phyloP scores from a whole-genome alignment of 129 eudicot genomes.

The Flaveria robusta region DNA sequence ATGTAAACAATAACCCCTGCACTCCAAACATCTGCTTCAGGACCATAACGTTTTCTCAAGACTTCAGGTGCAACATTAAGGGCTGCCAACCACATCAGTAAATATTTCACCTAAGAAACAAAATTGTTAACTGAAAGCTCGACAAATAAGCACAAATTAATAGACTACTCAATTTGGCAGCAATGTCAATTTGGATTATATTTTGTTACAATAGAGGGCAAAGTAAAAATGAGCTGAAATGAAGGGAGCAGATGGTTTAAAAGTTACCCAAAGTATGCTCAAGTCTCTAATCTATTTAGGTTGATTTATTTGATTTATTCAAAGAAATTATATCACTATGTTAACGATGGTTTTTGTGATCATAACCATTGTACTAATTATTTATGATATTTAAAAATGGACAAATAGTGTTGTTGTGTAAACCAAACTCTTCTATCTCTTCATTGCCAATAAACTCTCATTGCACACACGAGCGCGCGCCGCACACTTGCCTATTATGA shows the following conservation, averaged over 20 bases:
- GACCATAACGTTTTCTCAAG: slow-evolving; percentile 80
- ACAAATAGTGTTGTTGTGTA: background rate
- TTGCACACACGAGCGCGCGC: background rate
- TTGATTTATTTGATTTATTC: background rate
- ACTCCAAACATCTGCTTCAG: slow-evolving; percentile 97
- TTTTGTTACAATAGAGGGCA: background rate
- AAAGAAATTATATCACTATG: background rate
- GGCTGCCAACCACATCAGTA: slow-evolving; percentile 90
- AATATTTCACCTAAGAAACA: slow-evolving; percentile 64
- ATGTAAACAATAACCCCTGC: slow-evolving; percentile 90
- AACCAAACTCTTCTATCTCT: background rate
- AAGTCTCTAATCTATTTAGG: background rate
- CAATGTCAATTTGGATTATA: background rate
- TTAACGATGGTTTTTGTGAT: background rate
- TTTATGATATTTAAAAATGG: background rate
- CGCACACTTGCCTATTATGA: background rate
- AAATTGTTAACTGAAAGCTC: background rate
- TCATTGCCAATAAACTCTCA: background rate
- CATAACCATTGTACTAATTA: background rate
- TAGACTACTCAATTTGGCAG: slow-evolving; percentile 8
- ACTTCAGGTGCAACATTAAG: slow-evolving; percentile 98
- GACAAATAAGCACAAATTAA: background rate
- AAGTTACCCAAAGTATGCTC: background rate
- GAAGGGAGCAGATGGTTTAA: background rate
- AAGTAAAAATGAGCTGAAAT: too few species aligned